Evolutionary conservation across 495 filamentous ascomycete genomes (phyloP).

Genomic region (Jackrogersella minutella): DNA sequence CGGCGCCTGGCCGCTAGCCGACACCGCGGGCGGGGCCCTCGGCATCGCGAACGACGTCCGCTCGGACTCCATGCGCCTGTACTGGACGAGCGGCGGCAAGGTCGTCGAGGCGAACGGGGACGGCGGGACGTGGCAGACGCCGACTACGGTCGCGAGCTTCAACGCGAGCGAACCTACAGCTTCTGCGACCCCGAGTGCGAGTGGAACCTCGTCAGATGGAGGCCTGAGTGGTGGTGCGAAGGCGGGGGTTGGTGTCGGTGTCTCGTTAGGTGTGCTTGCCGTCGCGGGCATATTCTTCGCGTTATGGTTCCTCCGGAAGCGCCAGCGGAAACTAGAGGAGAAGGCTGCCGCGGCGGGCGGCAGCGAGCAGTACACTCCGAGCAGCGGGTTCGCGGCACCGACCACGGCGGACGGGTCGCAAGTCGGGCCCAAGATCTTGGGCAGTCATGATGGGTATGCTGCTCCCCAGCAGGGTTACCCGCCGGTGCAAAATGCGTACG

Average conservation of each 20-base stretch:
- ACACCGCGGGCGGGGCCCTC: slow-evolving; percentile 27
- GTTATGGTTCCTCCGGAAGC: slow-evolving; percentile 27
- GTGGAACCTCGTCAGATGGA: not conserved
- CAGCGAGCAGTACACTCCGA: slow-evolving; percentile 13
- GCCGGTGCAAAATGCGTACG: slow-evolving; percentile 3
- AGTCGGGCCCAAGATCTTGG: too few relatives aligned
- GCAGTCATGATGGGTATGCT: slow-evolving; percentile 2
- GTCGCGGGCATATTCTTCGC: slow-evolving; percentile 27
- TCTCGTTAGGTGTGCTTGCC: slow-evolving; percentile 37
- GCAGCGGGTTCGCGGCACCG: not conserved
- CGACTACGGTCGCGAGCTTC: slow-evolving; percentile 2
- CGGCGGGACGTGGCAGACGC: slow-evolving; percentile 10
- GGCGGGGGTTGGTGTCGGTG: slow-evolving; percentile 33
- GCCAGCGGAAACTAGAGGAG: slow-evolving; percentile 27
- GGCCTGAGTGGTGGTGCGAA: slow-evolving; percentile 38
- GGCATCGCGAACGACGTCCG: slow-evolving; percentile 33
- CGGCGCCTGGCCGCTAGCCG: slow-evolving; percentile 34
- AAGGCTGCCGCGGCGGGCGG: slow-evolving; percentile 1
- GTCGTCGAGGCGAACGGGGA: slow-evolving; percentile 38
- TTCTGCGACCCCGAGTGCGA: not conserved
- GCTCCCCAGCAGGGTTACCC: not conserved
- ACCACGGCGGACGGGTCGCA: not conserved
- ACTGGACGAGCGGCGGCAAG: slow-evolving; percentile 35
- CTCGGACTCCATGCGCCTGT: slow-evolving; percentile 29
- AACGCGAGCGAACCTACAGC: slow-evolving; percentile 10